Evolutionary conservation across 2,329 filamentous ascomycete species (phyloP).

Genomic region (Neofusicoccum umdonicola): DNA sequence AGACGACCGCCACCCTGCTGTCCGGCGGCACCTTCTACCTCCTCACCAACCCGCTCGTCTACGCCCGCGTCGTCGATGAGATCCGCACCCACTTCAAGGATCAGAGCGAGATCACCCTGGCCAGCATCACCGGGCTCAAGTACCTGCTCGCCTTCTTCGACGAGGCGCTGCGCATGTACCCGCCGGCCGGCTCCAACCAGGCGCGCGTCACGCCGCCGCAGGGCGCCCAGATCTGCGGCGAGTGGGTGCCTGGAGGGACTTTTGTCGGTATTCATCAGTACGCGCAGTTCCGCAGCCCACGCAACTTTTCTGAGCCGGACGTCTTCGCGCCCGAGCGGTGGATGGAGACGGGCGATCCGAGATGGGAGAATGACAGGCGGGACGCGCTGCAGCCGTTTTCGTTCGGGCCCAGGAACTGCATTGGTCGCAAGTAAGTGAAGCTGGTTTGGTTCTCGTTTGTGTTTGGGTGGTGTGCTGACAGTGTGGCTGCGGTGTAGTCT

Average conservation of each 20-base stretch:
- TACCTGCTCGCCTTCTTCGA: constrained; percentile 42
- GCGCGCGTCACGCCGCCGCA: constrained; percentile 33
- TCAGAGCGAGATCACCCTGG: constrained; percentile 35
- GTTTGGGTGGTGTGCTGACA: too few species aligned
- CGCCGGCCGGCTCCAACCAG: constrained; percentile 35
- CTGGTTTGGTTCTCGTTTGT: too few species aligned
- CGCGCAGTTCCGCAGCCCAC: constrained; percentile 1
- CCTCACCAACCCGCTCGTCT: constrained; percentile 23
- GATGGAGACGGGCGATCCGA: constrained; percentile 27
- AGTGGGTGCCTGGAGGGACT: constrained; percentile 32
- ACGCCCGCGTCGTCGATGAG: constrained; percentile 30
- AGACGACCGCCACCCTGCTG: constrained; percentile 45
- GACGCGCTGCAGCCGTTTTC: constrained; percentile 45
- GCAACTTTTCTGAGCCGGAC: constrained; percentile 36
- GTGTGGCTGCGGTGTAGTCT: constrained; percentile 22
- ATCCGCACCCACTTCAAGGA: constrained; percentile 27
- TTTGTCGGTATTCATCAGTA: constrained; percentile 12
- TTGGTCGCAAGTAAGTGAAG: constrained; percentile 35
- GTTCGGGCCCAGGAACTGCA: constrained; percentile 40
- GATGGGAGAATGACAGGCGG: constrained; percentile 30
- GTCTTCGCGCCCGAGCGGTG: constrained; percentile 44
- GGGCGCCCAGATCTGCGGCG: constrained; percentile 37
- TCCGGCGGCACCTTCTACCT: constrained; percentile 38
- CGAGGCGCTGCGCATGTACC: constrained; percentile 43
- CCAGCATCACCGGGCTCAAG: constrained; percentile 27